Evolutionary conservation across 345 rosid species (phyloP).

Genomic region (Populus davidiana): DNA sequence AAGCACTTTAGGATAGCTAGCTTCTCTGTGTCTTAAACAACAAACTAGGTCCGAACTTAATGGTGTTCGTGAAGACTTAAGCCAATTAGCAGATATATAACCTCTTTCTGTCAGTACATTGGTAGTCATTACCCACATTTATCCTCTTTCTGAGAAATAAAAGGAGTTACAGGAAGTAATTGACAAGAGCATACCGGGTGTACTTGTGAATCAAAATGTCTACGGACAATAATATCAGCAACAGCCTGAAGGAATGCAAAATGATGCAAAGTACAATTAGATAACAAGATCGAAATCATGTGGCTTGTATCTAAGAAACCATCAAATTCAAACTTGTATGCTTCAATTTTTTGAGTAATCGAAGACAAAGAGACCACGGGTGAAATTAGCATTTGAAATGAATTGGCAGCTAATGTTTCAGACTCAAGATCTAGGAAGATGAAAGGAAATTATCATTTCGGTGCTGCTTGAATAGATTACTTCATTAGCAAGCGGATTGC

Average conservation of each 20-base stretch:
- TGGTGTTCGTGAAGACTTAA: neutral
- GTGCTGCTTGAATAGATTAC: neutral
- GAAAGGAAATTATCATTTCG: neutral
- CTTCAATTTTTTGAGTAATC: neutral
- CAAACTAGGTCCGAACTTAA: neutral
- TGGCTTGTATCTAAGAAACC: neutral
- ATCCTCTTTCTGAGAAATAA: neutral
- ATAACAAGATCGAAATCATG: neutral
- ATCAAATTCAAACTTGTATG: neutral
- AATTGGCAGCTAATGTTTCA: neutral
- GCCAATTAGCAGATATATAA: neutral
- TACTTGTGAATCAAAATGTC: constrained; percentile 59
- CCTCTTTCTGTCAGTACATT: neutral
- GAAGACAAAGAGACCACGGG: neutral
- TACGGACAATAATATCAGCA: constrained; percentile 59
- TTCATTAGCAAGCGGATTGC: neutral
- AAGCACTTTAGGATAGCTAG: neutral
- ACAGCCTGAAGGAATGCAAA: constrained; percentile 62
- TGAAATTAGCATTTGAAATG: neutral
- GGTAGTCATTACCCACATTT: neutral
- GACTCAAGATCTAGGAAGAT: neutral
- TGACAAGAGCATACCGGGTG: constrained; percentile 56
- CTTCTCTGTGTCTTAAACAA: neutral
- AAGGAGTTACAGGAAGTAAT: neutral
- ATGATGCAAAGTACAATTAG: neutral